A percentile compares a stretch with the other conserved stretches of the same genome.
phyloP scores from a whole-genome alignment of 2,329 filamentous ascomycete species.

The Talaromyces rugulosus region DNA sequence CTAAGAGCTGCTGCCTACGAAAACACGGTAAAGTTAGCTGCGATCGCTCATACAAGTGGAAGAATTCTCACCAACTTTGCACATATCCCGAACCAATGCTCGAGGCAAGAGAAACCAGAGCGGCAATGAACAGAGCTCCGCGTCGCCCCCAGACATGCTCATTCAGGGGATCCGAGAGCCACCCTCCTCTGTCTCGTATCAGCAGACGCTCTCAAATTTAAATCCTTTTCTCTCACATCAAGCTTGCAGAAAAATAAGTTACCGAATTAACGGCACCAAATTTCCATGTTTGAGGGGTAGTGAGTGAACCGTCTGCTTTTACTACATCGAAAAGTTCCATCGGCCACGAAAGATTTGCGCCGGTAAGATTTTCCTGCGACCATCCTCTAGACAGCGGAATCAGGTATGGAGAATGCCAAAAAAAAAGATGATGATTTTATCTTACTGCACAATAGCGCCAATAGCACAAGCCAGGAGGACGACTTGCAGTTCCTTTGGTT shows the following conservation, averaged over 20 bases:
- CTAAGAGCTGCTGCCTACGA: slow-evolving; percentile 18
- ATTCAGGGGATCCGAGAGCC: slow-evolving; percentile 28
- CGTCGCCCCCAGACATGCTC: slow-evolving; percentile 26
- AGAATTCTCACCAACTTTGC: slow-evolving; percentile 18
- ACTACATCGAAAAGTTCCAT: slow-evolving; percentile 16
- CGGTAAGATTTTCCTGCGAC: slow-evolving; percentile 29
- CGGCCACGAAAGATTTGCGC: slow-evolving; percentile 30
- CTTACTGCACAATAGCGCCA: slow-evolving; percentile 27
- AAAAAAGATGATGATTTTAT: background rate
- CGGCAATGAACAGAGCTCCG: slow-evolving; percentile 25
- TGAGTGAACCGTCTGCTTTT: slow-evolving; percentile 3
- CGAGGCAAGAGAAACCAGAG: slow-evolving; percentile 24
- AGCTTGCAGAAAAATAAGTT: slow-evolving; percentile 27
- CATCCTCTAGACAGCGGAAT: slow-evolving; percentile 18
- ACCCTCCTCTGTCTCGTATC: slow-evolving; percentile 17
- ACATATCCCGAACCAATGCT: slow-evolving; percentile 25
- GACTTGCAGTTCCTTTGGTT: slow-evolving; percentile 26
- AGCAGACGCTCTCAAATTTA: background rate
- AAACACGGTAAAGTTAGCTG: background rate
- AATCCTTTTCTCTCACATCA: slow-evolving; percentile 14
- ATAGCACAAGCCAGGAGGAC: slow-evolving; percentile 29
- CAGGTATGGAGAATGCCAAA: background rate
- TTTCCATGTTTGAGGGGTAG: slow-evolving; percentile 16
- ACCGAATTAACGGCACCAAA: slow-evolving; percentile 29
- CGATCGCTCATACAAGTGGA: background rate